Evolutionary conservation across 106 monocot species (phyloP).

Genomic region (Dioscorea zingiberensis): DNA sequence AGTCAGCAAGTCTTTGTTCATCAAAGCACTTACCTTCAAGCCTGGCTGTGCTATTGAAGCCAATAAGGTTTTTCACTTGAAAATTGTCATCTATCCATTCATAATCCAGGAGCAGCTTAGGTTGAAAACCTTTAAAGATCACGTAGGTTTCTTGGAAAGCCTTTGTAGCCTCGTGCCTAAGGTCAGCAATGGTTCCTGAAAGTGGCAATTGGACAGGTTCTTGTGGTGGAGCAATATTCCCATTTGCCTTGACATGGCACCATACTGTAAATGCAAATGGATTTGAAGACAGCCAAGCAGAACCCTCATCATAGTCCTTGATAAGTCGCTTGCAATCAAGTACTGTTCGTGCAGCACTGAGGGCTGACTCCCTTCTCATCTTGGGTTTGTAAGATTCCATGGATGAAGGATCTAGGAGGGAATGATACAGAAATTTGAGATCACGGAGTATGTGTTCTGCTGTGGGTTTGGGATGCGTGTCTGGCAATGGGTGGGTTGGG

Average conservation of each 20-base stretch:
- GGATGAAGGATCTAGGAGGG: conserved; percentile 43
- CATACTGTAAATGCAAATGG: conserved; percentile 25
- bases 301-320: conserved; percentile 39
- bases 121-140: conserved; percentile 49
- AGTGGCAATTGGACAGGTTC: conserved; percentile 51
- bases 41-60: conserved; percentile 9
- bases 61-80: conserved; percentile 28
- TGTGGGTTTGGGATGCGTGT: conserved; percentile 10
- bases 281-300: not conserved
- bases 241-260: conserved; percentile 36
- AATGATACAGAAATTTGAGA: conserved; percentile 54
- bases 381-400: conserved; percentile 54
- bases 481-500: not conserved
- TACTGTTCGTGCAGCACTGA: conserved; percentile 28
- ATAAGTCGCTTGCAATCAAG: conserved; percentile 87
- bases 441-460: conserved; percentile 39
- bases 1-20: conserved; percentile 25
- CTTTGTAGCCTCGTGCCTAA: conserved; percentile 45
- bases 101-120: conserved; percentile 39
- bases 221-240: conserved; percentile 36
- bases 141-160: conserved; percentile 71
- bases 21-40: conserved; percentile 46
- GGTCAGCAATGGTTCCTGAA: conserved; percentile 45
- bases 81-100: conserved; percentile 18
- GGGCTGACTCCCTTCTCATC: conserved; percentile 1